Evolutionary conservation across 2,329 filamentous ascomycete species (phyloP).

Genomic region (Sordariomycetes sp.): DNA sequence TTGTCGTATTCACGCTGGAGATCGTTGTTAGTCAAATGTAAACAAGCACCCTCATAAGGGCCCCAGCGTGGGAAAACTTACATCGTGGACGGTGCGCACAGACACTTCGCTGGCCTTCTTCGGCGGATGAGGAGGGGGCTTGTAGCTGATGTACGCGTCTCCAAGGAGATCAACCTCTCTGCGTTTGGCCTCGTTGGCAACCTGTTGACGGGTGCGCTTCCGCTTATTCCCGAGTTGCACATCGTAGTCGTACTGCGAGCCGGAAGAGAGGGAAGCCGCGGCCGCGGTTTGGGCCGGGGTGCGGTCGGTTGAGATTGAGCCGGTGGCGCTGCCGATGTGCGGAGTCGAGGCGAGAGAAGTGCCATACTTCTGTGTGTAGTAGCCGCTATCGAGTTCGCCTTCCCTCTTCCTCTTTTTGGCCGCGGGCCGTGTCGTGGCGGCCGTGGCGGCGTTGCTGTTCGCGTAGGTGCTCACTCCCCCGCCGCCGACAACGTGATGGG

Average conservation of each 20-base stretch:
- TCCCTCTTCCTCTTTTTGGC: slow-evolving; percentile 68
- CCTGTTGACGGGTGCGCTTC: slow-evolving; percentile 74
- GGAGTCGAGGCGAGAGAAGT: slow-evolving; percentile 63
- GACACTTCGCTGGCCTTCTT: slow-evolving; percentile 79
- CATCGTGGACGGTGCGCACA: slow-evolving; percentile 52
- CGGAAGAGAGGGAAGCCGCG: slow-evolving; percentile 65
- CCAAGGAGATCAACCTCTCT: slow-evolving; percentile 61
- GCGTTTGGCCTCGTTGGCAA: slow-evolving; percentile 72
- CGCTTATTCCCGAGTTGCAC: slow-evolving; percentile 71
- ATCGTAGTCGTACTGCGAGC: slow-evolving; percentile 54
- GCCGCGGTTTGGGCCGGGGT: slow-evolving; percentile 81
- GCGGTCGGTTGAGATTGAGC: slow-evolving; percentile 69
- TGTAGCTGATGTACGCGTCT: slow-evolving; percentile 67
- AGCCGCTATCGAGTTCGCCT: slow-evolving; percentile 51
- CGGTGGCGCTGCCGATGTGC: slow-evolving; percentile 53
- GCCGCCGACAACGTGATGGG: neutral
- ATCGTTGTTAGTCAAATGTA: neutral
- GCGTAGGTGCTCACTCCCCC: slow-evolving; percentile 5
- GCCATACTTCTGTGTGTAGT: slow-evolving; percentile 57
- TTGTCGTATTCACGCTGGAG: slow-evolving; percentile 24
- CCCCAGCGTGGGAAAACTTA: slow-evolving; percentile 27
- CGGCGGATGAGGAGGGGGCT: slow-evolving; percentile 76
- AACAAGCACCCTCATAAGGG: slow-evolving; percentile 2
- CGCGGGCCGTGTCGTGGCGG: slow-evolving; percentile 33
- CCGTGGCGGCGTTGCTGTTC: slow-evolving; percentile 10